Evolutionary conservation across 768 basidiomycete genomes (phyloP).

Genomic region (Boletus sp.): DNA sequence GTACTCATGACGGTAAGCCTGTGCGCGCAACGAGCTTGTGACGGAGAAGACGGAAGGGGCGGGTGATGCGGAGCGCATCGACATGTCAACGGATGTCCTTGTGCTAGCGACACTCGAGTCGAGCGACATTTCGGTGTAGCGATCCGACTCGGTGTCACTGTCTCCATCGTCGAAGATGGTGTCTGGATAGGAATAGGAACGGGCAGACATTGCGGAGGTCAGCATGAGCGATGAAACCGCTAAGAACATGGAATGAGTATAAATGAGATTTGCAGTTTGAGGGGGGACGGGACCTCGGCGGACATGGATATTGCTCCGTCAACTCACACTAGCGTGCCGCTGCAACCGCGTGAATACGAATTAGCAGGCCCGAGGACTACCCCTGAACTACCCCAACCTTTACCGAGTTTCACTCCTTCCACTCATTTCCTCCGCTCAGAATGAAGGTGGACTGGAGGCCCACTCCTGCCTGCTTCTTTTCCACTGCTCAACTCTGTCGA

Average conservation of each 20-base stretch:
- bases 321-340: constrained; percentile 17
- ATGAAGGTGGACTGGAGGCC: background rate
- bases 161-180: constrained; percentile 40
- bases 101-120: constrained; percentile 45
- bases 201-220: constrained; percentile 16
- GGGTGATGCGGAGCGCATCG: constrained; percentile 66
- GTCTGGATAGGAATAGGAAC: constrained; percentile 1
- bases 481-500: background rate
- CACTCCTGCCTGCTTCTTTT: constrained; percentile 6
- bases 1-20: constrained; percentile 62
- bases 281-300: constrained; percentile 26
- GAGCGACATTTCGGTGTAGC: constrained; percentile 43
- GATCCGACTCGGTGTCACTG: constrained; percentile 45
- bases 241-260: constrained; percentile 15
- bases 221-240: constrained; percentile 4
- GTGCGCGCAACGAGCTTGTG: constrained; percentile 58
- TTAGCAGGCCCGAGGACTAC: constrained; percentile 25
- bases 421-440: background rate
- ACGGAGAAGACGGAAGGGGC: constrained; percentile 67
- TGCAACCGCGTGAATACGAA: constrained; percentile 28
- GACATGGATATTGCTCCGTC: constrained; percentile 35
- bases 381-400: background rate
- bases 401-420: background rate
- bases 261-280: constrained; percentile 22
- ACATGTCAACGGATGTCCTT: constrained; percentile 55